Evolutionary conservation across 2,329 filamentous ascomycete genomes (phyloP).

Genomic region (Colletotrichum gigasporum): DNA sequence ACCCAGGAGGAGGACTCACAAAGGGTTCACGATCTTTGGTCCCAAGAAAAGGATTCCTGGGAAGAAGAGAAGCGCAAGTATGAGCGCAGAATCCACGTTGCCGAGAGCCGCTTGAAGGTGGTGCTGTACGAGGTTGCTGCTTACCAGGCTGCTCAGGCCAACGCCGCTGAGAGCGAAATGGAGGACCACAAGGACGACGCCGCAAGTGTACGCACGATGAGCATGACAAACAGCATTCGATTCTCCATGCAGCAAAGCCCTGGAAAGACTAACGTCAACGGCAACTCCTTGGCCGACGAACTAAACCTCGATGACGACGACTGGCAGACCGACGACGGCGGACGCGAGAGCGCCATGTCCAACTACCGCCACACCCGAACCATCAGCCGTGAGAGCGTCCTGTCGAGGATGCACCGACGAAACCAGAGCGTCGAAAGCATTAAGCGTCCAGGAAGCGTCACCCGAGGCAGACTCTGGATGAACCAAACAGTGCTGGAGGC

Average conservation of each 20-base stretch:
- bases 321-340: slow-evolving; percentile 76
- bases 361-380: slow-evolving; percentile 60
- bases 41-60: slow-evolving; percentile 85
- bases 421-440: slow-evolving; percentile 69
- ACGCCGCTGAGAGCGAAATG: slow-evolving; percentile 63
- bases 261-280: slow-evolving; percentile 64
- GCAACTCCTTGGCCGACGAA: slow-evolving; percentile 88
- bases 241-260: slow-evolving; percentile 73
- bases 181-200: slow-evolving; percentile 76
- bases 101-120: slow-evolving; percentile 84
- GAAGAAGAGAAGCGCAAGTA: slow-evolving; percentile 82
- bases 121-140: slow-evolving; percentile 88
- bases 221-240: slow-evolving; percentile 76
- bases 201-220: slow-evolving; percentile 78
- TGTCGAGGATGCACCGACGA: slow-evolving; percentile 60
- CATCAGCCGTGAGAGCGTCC: slow-evolving; percentile 66
- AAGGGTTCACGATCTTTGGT: slow-evolving; percentile 82
- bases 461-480: slow-evolving; percentile 61
- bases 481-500: slow-evolving; percentile 65
- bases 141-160: slow-evolving; percentile 66
- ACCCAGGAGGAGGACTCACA: slow-evolving; percentile 85
- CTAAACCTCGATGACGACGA: slow-evolving; percentile 84
- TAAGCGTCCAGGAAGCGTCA: slow-evolving; percentile 63
- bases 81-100: slow-evolving; percentile 89
- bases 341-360: slow-evolving; percentile 70